A percentile compares a stretch with the other conserved stretches of the same genome.
Evolutionary conservation across 495 filamentous ascomycete genomes (phyloP).

Genomic region (Diplogelasinospora grovesii): DNA sequence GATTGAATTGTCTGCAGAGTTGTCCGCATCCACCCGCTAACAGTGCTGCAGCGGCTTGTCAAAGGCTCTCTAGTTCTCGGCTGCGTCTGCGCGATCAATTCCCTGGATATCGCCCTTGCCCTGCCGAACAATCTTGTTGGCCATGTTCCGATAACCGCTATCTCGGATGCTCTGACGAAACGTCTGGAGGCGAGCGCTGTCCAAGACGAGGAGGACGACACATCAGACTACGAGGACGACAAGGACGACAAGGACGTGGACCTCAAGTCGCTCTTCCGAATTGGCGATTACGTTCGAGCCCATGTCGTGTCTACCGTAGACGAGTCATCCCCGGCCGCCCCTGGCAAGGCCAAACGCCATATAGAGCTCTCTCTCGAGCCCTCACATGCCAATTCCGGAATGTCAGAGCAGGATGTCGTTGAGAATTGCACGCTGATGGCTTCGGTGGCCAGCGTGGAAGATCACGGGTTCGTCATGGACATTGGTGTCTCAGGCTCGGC

Average conservation of each 20-base stretch:
- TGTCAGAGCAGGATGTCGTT: slow-evolving; percentile 63
- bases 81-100: slow-evolving; percentile 73
- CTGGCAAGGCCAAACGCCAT: slow-evolving; percentile 63
- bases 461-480: slow-evolving; percentile 93
- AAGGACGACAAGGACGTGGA: slow-evolving; percentile 54
- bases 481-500: slow-evolving; percentile 62
- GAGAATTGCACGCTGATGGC: slow-evolving; percentile 73
- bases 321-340: slow-evolving; percentile 29
- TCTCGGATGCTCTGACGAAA: slow-evolving; percentile 57
- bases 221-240: slow-evolving; percentile 37
- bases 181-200: slow-evolving; percentile 56
- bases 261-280: slow-evolving; percentile 61
- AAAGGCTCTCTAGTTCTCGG: slow-evolving; percentile 82
- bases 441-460: slow-evolving; percentile 81
- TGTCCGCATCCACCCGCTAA: slow-evolving; percentile 27
- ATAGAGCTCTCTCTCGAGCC: slow-evolving; percentile 84
- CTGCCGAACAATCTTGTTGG: slow-evolving; percentile 90
- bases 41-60: slow-evolving; percentile 58
- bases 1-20: slow-evolving; percentile 3
- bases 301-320: slow-evolving; percentile 73
- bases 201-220: slow-evolving; percentile 48
- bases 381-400: slow-evolving; percentile 62
- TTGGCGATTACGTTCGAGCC: slow-evolving; percentile 86
- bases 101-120: slow-evolving; percentile 68
- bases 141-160: slow-evolving; percentile 81